phyloP scores from a whole-genome alignment of 2,329 filamentous ascomycete species.

The Diaporthe longicolla region DNA sequence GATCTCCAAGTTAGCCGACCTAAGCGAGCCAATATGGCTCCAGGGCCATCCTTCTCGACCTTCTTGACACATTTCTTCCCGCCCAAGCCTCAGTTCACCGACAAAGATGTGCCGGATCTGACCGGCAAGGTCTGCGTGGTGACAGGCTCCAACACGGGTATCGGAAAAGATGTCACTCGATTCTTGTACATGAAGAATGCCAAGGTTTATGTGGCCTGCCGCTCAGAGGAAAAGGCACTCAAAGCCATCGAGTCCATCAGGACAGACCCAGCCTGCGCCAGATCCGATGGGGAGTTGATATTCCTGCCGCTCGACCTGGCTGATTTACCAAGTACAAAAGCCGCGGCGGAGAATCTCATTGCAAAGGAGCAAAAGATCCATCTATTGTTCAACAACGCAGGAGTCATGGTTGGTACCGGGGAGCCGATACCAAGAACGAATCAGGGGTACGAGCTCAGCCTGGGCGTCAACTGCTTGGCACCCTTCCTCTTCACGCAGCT shows the following conservation, averaged over 20 bases:
- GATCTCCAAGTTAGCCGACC: not conserved
- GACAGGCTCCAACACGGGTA: conserved; percentile 54
- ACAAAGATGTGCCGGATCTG: conserved; percentile 50
- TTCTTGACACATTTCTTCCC: conserved; percentile 46
- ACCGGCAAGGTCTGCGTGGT: conserved; percentile 58
- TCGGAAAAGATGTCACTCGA: conserved; percentile 63
- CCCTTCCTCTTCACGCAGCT: conserved; percentile 39
- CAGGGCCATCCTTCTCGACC: not conserved
- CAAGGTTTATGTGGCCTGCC: conserved; percentile 65
- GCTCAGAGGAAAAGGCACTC: conserved; percentile 57
- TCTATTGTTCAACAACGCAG: conserved; percentile 58
- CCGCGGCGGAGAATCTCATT: conserved; percentile 45
- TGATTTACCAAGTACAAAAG: conserved; percentile 47
- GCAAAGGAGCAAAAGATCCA: conserved; percentile 49
- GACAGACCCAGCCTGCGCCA: conserved; percentile 12
- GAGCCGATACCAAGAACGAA: conserved; percentile 44
- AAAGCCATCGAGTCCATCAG: conserved; percentile 59
- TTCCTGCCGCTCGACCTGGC: conserved; percentile 53
- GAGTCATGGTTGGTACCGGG: conserved; percentile 52
- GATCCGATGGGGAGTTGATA: conserved; percentile 49
- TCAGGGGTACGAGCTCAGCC: conserved; percentile 40
- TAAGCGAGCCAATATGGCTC: conserved; percentile 2
- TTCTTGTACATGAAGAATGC: conserved; percentile 65
- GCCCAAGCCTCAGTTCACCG: conserved; percentile 50
- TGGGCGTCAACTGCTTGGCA: conserved; percentile 40